Base-by-base conservation (phyloP, 768 basidiomycete genomes). In the Phanerochaete carnosa region DNA sequence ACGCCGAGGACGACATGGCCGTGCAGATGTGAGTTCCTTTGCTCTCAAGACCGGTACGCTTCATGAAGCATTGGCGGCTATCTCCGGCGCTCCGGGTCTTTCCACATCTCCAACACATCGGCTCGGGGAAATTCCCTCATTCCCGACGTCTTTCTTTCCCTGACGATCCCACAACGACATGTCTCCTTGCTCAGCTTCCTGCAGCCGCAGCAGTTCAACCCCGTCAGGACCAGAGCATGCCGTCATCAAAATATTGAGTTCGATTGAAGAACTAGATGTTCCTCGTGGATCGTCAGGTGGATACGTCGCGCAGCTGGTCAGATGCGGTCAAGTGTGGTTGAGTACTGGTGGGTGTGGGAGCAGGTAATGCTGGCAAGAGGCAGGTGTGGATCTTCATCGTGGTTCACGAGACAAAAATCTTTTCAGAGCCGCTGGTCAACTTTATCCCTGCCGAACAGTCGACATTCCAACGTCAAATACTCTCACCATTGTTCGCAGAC, bases 1-100 rank as follows among this genome's bases (percentile, higher is more conserved):
- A 33, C 5, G 52, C 52, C 15, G 52, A 53, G 26, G 52, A 53
- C 32, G 52, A 53, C 52, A 53, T 53, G 52, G 23, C 33, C 52
- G 52, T 53, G 52, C 52, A 53, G 52, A 53, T 53, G 52, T 53
- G 52, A 53, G 52, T 30, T 43, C 19, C 39, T 8, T 12, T 33
- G 52, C 22, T 49, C 13, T 26, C 16, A 26, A 25, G 26, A 3
- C 25, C 47, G 23, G 29, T 15, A 37, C 16, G 11, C 9, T 39
- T 16, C 12, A 7, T 30, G 37, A 45, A 45, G 45, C 39, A 56
- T 32, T 7, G 39, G 37, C 39, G 45, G 26, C 55, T 45, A 56
- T 43, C 37, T 39, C 28, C 39, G 22, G 55, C 55, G 55, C 55
- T 56, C 55, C 55, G 55, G 39, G 55, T 45, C 55, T 45, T 56